A percentile compares a stretch with the other conserved stretches of the same genome.
phyloP scores from a whole-genome alignment of 2,329 filamentous ascomycete species.

The Cladosporium phlei region DNA sequence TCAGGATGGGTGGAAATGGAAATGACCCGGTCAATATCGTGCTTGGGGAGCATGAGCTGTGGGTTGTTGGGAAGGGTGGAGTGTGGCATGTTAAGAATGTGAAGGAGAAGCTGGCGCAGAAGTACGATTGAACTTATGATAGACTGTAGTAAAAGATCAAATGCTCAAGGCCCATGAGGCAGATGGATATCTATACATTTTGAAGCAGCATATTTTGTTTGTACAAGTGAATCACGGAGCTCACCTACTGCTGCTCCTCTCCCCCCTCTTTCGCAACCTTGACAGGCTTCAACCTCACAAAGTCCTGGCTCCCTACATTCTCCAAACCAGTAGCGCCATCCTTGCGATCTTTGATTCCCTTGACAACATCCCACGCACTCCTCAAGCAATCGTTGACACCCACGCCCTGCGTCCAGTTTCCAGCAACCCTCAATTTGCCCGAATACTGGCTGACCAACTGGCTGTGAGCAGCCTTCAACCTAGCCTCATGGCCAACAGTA shows the following conservation, averaged over 20 bases:
- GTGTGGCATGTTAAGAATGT: constrained; percentile 15
- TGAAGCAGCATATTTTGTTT: not conserved
- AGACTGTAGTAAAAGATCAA: too few species aligned
- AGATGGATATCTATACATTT: not conserved
- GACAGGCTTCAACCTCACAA: constrained; percentile 8
- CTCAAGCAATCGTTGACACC: constrained; percentile 51
- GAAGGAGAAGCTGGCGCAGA: constrained; percentile 5
- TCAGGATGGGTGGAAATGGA: constrained; percentile 12
- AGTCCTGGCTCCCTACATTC: constrained; percentile 23
- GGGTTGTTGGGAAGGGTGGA: constrained; percentile 15
- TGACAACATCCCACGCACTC: constrained; percentile 52
- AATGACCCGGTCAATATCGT: constrained; percentile 13
- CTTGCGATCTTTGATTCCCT: constrained; percentile 33
- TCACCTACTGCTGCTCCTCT: constrained; percentile 3
- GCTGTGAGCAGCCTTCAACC: constrained; percentile 54
- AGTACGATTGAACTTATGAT: too few species aligned
- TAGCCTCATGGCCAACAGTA: constrained; percentile 66
- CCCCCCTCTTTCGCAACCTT: not conserved
- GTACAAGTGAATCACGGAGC: too few species aligned
- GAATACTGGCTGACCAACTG: constrained; percentile 54
- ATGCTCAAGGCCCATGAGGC: too few species aligned
- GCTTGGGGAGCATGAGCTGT: constrained; percentile 13
- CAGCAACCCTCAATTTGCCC: constrained; percentile 59
- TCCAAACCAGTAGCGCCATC: constrained; percentile 31
- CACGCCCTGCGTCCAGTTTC: constrained; percentile 45